phyloP scores from a whole-genome alignment of 2,329 filamentous ascomycete species.

The Aspergillus tamarii region DNA sequence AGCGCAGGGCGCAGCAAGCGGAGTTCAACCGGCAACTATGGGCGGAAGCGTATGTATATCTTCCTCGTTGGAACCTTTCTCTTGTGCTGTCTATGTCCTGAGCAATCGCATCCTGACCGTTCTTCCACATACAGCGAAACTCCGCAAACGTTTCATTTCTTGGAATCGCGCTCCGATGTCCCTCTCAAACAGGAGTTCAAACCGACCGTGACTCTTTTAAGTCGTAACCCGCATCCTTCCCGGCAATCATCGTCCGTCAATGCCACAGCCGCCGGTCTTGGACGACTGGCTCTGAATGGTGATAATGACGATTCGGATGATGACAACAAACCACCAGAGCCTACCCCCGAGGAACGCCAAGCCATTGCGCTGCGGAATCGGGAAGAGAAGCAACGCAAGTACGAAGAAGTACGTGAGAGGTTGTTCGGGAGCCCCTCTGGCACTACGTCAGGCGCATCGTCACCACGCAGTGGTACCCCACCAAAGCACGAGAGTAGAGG shows the following conservation, averaged over 20 bases:
- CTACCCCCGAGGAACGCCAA: slow-evolving; percentile 75
- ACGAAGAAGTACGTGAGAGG: slow-evolving; percentile 84
- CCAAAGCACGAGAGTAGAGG: slow-evolving; percentile 49
- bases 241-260: slow-evolving; percentile 55
- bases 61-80: not conserved
- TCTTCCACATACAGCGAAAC: slow-evolving; percentile 61
- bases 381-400: slow-evolving; percentile 87
- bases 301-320: slow-evolving; percentile 68
- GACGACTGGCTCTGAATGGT: slow-evolving; percentile 50
- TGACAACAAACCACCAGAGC: slow-evolving; percentile 63
- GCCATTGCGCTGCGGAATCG: slow-evolving; percentile 76
- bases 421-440: slow-evolving; percentile 70
- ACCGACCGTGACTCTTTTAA: slow-evolving; percentile 80
- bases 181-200: slow-evolving; percentile 75
- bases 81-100: not conserved
- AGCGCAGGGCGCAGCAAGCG: slow-evolving; percentile 77
- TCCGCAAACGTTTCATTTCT: slow-evolving; percentile 73
- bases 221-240: slow-evolving; percentile 70
- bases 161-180: slow-evolving; percentile 66
- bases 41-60: slow-evolving; percentile 73
- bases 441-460: slow-evolving; percentile 59
- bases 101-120: slow-evolving; percentile 13
- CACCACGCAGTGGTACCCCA: slow-evolving; percentile 65
- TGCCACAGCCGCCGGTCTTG: slow-evolving; percentile 47
- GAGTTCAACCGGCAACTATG: slow-evolving; percentile 85